Evolutionary conservation across 805 yeast genomes (phyloP).

Genomic region (Kluyveromyces siamensis): DNA sequence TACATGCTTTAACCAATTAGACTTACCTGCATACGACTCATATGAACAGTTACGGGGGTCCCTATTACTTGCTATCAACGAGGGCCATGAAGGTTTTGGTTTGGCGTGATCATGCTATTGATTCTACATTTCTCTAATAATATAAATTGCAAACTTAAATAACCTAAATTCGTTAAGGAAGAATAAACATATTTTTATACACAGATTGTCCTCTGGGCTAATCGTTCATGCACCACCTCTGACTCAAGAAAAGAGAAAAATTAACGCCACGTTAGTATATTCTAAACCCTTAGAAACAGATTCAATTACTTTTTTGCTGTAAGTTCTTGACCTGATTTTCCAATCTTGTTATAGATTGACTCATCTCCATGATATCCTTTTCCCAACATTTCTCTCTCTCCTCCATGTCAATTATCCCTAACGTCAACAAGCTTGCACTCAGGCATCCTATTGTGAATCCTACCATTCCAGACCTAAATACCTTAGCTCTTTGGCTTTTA

Average conservation of each 20-base stretch:
- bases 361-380: slow-evolving; percentile 5
- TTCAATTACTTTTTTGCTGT: slow-evolving; percentile 1
- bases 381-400: slow-evolving; percentile 8
- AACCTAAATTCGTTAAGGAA: too few species aligned
- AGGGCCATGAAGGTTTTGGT: slow-evolving; percentile 95
- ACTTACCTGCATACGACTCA: slow-evolving; percentile 84
- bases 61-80: slow-evolving; percentile 75
- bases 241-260: too few species aligned
- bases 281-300: neutral
- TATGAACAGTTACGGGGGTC: slow-evolving; percentile 81
- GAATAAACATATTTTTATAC: too few species aligned
- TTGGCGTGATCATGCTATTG: slow-evolving; percentile 15
- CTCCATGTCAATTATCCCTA: slow-evolving; percentile 5
- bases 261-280: too few species aligned
- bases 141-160: too few species aligned
- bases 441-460: slow-evolving; percentile 6
- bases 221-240: too few species aligned
- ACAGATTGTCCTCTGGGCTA: too few species aligned
- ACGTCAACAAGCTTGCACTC: slow-evolving; percentile 5
- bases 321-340: slow-evolving; percentile 7
- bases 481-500: neutral
- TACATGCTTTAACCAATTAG: slow-evolving; percentile 93
- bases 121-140: neutral
- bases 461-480: slow-evolving; percentile 3
- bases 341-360: slow-evolving; percentile 5